Base-by-base conservation (phyloP, 106 monocot species). In the Phalaenopsis aphrodite region DNA sequence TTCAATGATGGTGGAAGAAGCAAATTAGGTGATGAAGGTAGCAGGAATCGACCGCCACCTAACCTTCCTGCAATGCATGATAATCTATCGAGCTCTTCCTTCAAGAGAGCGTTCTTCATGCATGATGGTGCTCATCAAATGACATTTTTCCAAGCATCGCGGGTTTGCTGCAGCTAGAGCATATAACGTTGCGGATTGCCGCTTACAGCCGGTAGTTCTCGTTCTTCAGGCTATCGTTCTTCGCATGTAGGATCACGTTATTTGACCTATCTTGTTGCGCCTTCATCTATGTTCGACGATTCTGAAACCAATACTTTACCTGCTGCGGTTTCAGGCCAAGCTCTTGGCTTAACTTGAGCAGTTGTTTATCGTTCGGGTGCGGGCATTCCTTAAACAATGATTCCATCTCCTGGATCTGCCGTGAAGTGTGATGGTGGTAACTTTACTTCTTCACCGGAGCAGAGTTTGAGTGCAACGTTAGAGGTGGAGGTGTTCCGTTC, bases 261-360 rank as follows among this genome's bases (percentile, higher is more conserved):
- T 99, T 94, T 11, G 93, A 36, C 46, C 98, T 67, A 83, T 99
- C 98, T 80, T 99, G 98, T 52, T 99, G 98, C 30, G 98, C 98
- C 93, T 99, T 99, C 93, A 99, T 93, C 79, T 99, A 94, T 43
- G 98, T 99, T 8, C 98, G 91, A 9, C 94, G 87, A 81, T 99
- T 99, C 83, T 99, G 98, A 85, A 99, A 99, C 98, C 98, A 99
- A 84, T 95, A 99, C 86, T 99, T 99, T 78, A 99, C 94, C 75
- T 99, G 98, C 41, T 94, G 89, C 8, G 98, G 98, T 30, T 92
- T 94, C 47, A 99, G 91, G 16, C 98, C 94, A 48, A 99, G 93
- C 5, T 99, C 98, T 61, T 92, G 94, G 91, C 98, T 99, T 15
- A 99, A 88, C 82, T 84, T 88, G 88, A 95, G 43, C 80, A 94